A percentile compares a stretch with the other conserved stretches of the same genome.
Conservation (phyloP, 176 grass and related monocot species). For the Musa beccarii region DNA sequence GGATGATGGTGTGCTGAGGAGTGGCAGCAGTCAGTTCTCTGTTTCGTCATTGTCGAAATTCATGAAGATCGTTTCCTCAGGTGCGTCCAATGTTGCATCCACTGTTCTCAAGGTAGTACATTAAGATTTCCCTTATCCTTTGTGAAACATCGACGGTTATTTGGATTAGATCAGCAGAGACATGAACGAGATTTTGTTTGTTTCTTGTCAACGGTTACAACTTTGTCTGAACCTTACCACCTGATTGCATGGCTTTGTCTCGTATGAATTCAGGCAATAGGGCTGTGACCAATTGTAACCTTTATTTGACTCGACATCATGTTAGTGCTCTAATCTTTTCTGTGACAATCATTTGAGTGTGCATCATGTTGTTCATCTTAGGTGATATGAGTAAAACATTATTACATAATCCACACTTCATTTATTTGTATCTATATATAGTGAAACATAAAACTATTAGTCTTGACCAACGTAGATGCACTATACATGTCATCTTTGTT, state of each 20-base stretch:
- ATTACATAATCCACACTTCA: too few species aligned
- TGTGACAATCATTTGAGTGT: too few species aligned
- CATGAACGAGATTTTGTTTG: background rate
- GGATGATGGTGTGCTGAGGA: slow-evolving; percentile 10
- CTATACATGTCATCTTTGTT: too few species aligned
- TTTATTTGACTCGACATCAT: too few species aligned
- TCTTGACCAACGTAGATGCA: too few species aligned
- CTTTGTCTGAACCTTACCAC: background rate
- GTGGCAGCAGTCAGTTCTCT: slow-evolving; percentile 49
- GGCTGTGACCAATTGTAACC: too few species aligned
- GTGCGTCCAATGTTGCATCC: slow-evolving; percentile 78
- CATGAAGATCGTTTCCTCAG: slow-evolving; percentile 79
- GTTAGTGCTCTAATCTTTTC: too few species aligned
- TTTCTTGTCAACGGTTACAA: background rate
- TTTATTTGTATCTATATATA: too few species aligned
- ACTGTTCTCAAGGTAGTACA: slow-evolving; percentile 36
- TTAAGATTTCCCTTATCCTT: background rate
- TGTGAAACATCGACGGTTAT: background rate
- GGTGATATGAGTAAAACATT: too few species aligned
- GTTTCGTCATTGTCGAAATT: slow-evolving; percentile 58
- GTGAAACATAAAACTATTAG: too few species aligned
- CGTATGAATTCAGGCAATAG: background rate
- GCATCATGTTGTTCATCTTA: too few species aligned
- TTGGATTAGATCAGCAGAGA: slow-evolving; percentile 2
- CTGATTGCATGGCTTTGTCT: background rate